Evolutionary conservation across 352 stramenopile genomes (phyloP).

Genomic region (Phytophthora chlamydospora): DNA sequence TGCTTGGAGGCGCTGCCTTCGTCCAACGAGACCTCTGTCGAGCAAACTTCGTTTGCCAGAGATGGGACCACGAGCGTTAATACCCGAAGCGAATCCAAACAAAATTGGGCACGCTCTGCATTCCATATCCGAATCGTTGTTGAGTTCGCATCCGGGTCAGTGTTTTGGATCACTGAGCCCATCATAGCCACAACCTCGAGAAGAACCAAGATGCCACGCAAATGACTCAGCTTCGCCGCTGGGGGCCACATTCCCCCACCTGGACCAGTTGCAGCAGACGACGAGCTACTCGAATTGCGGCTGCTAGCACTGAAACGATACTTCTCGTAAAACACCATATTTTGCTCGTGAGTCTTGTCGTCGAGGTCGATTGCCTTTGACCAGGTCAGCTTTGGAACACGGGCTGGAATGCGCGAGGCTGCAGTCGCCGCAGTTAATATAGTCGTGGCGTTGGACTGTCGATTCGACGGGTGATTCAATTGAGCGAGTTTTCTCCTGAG

Average conservation of each 20-base stretch:
- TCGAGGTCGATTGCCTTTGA: slow-evolving; percentile 85
- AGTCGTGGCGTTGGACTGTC: slow-evolving; percentile 34
- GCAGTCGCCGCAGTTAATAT: slow-evolving; percentile 60
- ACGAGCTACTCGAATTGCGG: slow-evolving; percentile 51
- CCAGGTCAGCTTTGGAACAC: slow-evolving; percentile 73
- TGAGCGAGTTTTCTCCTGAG: slow-evolving; percentile 69
- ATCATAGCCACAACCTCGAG: slow-evolving; percentile 80
- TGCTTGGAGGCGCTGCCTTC: slow-evolving; percentile 48
- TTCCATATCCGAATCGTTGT: slow-evolving; percentile 71
- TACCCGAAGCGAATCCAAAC: slow-evolving; percentile 73
- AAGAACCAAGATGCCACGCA: slow-evolving; percentile 79
- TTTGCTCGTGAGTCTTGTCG: slow-evolving; percentile 85
- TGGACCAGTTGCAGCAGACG: slow-evolving; percentile 57
- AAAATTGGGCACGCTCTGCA: slow-evolving; percentile 81
- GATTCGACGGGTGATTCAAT: slow-evolving; percentile 63
- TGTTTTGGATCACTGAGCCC: slow-evolving; percentile 61
- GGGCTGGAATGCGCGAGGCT: slow-evolving; percentile 63
- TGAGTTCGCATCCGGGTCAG: slow-evolving; percentile 58
- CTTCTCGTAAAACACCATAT: slow-evolving; percentile 86
- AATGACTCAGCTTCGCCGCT: slow-evolving; percentile 73
- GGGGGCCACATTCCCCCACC: slow-evolving; percentile 73
- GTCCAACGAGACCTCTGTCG: slow-evolving; percentile 67
- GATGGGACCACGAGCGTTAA: slow-evolving; percentile 77
- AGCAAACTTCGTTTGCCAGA: slow-evolving; percentile 77
- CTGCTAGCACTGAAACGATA: slow-evolving; percentile 75